Conservation (phyloP, 2,329 filamentous ascomycete genomes). For the Fusarium guadeloupense region DNA sequence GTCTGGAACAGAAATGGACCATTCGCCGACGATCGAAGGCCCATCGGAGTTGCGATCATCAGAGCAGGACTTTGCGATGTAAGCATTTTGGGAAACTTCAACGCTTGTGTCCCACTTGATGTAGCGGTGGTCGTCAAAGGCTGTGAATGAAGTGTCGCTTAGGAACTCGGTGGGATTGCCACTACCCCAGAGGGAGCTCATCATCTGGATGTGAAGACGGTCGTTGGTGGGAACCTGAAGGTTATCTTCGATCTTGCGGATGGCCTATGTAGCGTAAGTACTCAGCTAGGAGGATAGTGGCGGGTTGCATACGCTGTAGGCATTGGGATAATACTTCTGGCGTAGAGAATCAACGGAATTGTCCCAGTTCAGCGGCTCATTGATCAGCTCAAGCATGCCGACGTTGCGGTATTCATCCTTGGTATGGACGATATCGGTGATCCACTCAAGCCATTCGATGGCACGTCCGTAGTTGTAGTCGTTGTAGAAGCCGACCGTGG, state of each 20-base stretch:
- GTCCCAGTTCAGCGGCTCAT: conserved; percentile 38
- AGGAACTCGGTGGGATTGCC: conserved; percentile 61
- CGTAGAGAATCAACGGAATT: conserved; percentile 32
- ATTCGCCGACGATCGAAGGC: conserved; percentile 65
- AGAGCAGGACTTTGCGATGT: conserved; percentile 61
- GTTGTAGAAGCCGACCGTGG: conserved; percentile 61
- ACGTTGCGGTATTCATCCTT: conserved; percentile 61
- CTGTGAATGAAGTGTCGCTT: conserved; percentile 53
- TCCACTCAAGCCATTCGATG: conserved; percentile 63
- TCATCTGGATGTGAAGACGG: conserved; percentile 61
- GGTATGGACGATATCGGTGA: conserved; percentile 61
- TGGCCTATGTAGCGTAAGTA: conserved; percentile 39
- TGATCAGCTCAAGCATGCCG: conserved; percentile 63
- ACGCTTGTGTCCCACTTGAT: conserved; percentile 58
- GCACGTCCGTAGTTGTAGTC: conserved; percentile 66
- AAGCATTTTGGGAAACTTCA: conserved; percentile 50
- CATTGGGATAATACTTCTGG: conserved; percentile 34
- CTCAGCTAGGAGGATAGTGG: fast-evolving
- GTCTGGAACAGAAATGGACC: conserved; percentile 61
- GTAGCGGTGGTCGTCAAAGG: conserved; percentile 69
- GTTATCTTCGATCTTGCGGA: conserved; percentile 58
- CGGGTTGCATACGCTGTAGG: conserved; percentile 22
- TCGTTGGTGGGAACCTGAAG: conserved; percentile 53
- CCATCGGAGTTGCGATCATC: conserved; percentile 55
- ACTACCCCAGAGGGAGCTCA: conserved; percentile 63